These are phyloP conservation scores for Phytophthora pseudosyringae DNA, from an alignment of 352 stramenopile species.

Conservation along the genomic window DNA sequence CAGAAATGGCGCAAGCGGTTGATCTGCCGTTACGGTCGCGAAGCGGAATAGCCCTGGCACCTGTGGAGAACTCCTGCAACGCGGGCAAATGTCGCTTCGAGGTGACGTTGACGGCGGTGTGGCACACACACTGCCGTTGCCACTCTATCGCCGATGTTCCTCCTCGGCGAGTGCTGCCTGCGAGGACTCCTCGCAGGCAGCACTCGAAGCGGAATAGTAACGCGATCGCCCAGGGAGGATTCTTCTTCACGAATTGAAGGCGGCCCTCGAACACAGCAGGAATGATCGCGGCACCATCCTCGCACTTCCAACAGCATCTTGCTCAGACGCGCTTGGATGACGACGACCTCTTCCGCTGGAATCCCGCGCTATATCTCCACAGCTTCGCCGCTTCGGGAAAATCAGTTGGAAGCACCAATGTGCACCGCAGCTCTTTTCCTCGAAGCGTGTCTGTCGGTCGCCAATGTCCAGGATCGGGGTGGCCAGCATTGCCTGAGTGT, in stretches of 20 bases:
- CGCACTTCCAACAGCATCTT: not conserved
- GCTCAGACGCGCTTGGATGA: not conserved
- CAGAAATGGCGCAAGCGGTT: constrained; percentile 12
- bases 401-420: not conserved
- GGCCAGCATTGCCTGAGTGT: not conserved
- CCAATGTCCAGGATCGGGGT: not conserved
- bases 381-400: not conserved
- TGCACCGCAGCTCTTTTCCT: not conserved
- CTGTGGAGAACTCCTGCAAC: not conserved
- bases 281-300: not conserved
- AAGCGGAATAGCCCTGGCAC: constrained; percentile 13
- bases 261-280: not conserved
- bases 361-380: not conserved
- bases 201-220: not conserved
- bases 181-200: not conserved
- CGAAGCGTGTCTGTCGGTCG: not conserved
- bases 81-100: constrained; percentile 18
- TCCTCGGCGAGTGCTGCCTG: no score
- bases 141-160: not conserved
- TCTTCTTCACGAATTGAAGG: not conserved
- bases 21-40: not conserved
- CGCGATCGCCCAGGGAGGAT: not conserved
- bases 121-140: constrained; percentile 2
- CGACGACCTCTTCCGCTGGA: not conserved
- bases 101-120: not conserved